These are phyloP conservation scores for Kokia cookei DNA, from an alignment of 441 rosid genomes.

Conservation along the genomic window DNA sequence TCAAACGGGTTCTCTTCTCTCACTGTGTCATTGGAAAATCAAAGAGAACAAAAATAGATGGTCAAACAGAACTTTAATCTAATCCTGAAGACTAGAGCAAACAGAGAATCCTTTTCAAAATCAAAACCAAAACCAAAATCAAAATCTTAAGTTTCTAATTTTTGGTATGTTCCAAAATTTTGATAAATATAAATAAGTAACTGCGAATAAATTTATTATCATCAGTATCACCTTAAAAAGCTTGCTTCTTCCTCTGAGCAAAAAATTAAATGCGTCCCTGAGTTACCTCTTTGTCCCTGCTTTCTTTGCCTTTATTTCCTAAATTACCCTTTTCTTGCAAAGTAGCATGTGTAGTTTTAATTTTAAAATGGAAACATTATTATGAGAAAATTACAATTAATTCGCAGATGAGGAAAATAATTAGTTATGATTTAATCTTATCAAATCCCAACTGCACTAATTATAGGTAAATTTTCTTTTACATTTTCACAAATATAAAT, in stretches of 20 bases:
- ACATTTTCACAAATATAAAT: too few species aligned
- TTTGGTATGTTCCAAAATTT: neutral
- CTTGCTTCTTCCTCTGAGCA: slow-evolving; percentile 5
- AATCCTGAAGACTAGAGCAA: slow-evolving; percentile 4
- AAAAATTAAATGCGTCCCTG: slow-evolving; percentile 16
- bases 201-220: neutral
- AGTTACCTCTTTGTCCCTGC: slow-evolving; percentile 28
- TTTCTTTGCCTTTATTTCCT: neutral
- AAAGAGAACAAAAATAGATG: neutral
- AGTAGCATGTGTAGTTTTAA: too few species aligned
- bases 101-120: slow-evolving; percentile 13
- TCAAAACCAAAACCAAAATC: neutral
- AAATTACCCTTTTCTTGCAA: slow-evolving; percentile 4
- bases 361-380: neutral
- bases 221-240: neutral
- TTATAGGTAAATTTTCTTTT: neutral
- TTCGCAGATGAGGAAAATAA: neutral
- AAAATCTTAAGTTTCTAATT: neutral
- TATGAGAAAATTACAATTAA: neutral
- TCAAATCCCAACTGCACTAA: neutral
- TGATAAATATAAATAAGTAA: neutral
- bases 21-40: neutral
- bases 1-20: neutral
- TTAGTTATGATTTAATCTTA: neutral
- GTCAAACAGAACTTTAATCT: neutral